These are phyloP conservation scores for Staphylotrichum tortipilum DNA, from an alignment of 495 filamentous ascomycete genomes.

Conservation along the genomic window DNA sequence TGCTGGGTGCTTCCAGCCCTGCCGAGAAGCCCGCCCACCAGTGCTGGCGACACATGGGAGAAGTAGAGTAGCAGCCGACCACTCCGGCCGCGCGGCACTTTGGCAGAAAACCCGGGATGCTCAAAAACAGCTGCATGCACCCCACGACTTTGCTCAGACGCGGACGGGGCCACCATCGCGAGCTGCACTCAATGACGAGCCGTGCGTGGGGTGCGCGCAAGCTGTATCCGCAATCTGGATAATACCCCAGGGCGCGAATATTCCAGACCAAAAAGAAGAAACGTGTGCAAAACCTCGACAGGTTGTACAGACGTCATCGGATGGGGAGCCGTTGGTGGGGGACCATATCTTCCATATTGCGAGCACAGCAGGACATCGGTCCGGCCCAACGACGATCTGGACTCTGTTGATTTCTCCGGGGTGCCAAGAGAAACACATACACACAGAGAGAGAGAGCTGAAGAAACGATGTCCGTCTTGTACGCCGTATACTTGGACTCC, in stretches of 20 bases:
- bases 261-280: background rate
- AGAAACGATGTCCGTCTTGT: too few relatives aligned
- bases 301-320: slow-evolving; percentile 1
- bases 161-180: too few relatives aligned
- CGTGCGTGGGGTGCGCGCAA: background rate
- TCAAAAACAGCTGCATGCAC: background rate
- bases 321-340: background rate
- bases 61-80: too few relatives aligned
- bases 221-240: background rate
- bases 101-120: background rate
- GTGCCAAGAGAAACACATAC: too few relatives aligned
- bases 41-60: too few relatives aligned
- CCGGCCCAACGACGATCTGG: background rate
- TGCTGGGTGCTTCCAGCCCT: background rate
- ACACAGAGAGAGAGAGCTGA: too few relatives aligned
- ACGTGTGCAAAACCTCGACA: too few relatives aligned
- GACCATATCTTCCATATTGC: background rate
- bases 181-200: background rate
- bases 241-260: background rate
- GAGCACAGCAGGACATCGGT: background rate
- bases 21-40: background rate
- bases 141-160: background rate
- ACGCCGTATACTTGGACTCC: too few relatives aligned
- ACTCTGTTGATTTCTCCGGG: background rate
- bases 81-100: background rate